Percentiles rank a stretch among this genome's conserved stretches.
phyloP scores from a whole-genome alignment of 257 asterid genomes.

The Fraxinus quadrangulata region DNA sequence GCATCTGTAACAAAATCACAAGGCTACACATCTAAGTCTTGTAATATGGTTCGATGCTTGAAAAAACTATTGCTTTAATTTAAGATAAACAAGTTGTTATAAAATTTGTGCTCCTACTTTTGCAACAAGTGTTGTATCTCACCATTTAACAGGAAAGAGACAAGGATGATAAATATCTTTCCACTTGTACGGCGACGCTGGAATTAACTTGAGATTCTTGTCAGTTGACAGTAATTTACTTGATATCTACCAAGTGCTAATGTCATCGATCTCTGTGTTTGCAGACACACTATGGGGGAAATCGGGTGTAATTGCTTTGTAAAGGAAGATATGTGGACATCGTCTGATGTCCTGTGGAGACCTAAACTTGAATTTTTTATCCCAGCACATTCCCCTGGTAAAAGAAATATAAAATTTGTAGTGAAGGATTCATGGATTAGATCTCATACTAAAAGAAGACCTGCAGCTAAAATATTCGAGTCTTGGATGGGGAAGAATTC shows the following conservation, averaged over 20 bases:
- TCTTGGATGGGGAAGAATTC: slow-evolving; percentile 45
- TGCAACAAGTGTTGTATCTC: not conserved
- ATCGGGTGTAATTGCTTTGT: slow-evolving; percentile 37
- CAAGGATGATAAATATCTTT: not conserved
- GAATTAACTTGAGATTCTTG: slow-evolving; percentile 9
- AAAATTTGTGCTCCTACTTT: not conserved
- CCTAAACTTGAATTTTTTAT: slow-evolving; percentile 48
- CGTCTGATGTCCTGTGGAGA: slow-evolving; percentile 61
- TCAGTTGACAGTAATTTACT: slow-evolving; percentile 19
- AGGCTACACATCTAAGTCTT: slow-evolving; percentile 6
- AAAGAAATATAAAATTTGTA: slow-evolving; percentile 39
- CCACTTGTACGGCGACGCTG: not conserved
- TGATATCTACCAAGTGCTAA: not conserved
- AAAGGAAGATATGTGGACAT: slow-evolving; percentile 71
- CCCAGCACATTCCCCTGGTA: slow-evolving; percentile 45
- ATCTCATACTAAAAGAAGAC: slow-evolving; percentile 49
- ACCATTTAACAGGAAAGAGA: slow-evolving; percentile 15
- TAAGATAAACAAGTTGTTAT: not conserved
- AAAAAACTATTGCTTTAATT: not conserved
- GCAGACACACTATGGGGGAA: slow-evolving; percentile 46
- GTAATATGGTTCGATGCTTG: not conserved
- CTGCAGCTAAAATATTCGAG: slow-evolving; percentile 33
- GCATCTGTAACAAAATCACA: not conserved
- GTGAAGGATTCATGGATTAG: slow-evolving; percentile 34
- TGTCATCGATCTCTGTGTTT: slow-evolving; percentile 7